phyloP scores from a whole-genome alignment of 2,329 filamentous ascomycete species.

The Blastomyces parvus region DNA sequence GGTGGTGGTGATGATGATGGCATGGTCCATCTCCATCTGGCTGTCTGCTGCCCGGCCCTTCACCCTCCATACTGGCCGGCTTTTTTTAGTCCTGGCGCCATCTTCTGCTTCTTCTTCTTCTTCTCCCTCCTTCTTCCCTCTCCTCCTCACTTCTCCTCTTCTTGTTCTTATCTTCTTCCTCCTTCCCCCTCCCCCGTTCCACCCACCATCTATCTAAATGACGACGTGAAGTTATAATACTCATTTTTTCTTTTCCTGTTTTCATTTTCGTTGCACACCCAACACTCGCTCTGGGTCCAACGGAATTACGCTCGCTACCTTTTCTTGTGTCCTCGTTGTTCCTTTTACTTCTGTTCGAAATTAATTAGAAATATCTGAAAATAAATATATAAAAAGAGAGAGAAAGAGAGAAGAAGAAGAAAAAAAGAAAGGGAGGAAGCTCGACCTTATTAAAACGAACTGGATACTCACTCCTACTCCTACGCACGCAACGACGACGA shows the following conservation, averaged over 20 bases:
- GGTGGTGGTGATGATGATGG: too few species aligned
- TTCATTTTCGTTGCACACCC: conserved; percentile 9
- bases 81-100: not conserved
- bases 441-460: not conserved
- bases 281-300: conserved; percentile 30
- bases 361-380: not conserved
- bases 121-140: too few species aligned
- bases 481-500: not conserved
- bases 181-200: conserved; percentile 19
- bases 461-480: not conserved
- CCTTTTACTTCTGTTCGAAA: not conserved
- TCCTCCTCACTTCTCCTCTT: not conserved
- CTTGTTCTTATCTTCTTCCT: conserved; percentile 10
- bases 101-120: not conserved
- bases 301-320: conserved; percentile 34
- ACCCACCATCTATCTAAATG: conserved; percentile 17
- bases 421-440: not conserved
- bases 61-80: not conserved
- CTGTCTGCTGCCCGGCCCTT: too few species aligned
- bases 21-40: too few species aligned
- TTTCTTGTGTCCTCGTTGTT: conserved; percentile 16
- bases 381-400: not conserved
- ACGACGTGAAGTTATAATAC: conserved; percentile 7
- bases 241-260: conserved; percentile 10
- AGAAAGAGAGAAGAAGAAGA: not conserved